phyloP scores from a whole-genome alignment of 768 basidiomycete species.

The Pulveroboletus sp. region DNA sequence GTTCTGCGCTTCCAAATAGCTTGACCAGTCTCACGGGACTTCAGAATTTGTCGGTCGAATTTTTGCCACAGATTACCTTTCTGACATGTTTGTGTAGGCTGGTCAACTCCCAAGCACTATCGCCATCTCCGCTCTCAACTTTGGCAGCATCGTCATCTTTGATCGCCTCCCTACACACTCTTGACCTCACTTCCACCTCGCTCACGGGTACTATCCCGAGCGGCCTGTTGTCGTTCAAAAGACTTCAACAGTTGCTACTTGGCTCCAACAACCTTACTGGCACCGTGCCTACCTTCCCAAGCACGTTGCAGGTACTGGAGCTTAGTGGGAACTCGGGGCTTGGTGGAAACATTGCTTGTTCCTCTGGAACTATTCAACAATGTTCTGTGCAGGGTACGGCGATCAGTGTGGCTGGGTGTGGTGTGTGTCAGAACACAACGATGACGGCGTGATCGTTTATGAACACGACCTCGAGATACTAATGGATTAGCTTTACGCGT shows the following conservation, averaged over 20 bases:
- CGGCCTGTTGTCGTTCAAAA: slow-evolving; percentile 31
- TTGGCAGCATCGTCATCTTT: slow-evolving; percentile 33
- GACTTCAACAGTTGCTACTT: slow-evolving; percentile 38
- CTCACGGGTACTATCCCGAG: slow-evolving; percentile 38
- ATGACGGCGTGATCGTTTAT: neutral
- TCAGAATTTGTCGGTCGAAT: slow-evolving; percentile 34
- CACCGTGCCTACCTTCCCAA: slow-evolving; percentile 36
- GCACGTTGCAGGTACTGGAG: slow-evolving; percentile 32
- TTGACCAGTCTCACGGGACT: slow-evolving; percentile 31
- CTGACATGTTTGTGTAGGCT: slow-evolving; percentile 25
- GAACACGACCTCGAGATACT: neutral
- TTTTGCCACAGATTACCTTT: neutral
- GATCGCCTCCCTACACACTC: slow-evolving; percentile 31
- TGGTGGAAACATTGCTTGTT: slow-evolving; percentile 24
- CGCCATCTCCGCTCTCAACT: slow-evolving; percentile 30
- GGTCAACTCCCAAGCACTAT: slow-evolving; percentile 36
- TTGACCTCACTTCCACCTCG: slow-evolving; percentile 40
- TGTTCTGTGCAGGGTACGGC: slow-evolving; percentile 24
- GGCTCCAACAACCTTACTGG: slow-evolving; percentile 37
- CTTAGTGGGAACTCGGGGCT: slow-evolving; percentile 39
- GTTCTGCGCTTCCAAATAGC: slow-evolving; percentile 35
- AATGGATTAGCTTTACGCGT: neutral
- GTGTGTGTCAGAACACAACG: slow-evolving; percentile 20
- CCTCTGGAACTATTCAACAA: slow-evolving; percentile 10
- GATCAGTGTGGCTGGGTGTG: slow-evolving; percentile 21